Conservation (phyloP, 179 eudicot species). For the Spergularia azorica region DNA sequence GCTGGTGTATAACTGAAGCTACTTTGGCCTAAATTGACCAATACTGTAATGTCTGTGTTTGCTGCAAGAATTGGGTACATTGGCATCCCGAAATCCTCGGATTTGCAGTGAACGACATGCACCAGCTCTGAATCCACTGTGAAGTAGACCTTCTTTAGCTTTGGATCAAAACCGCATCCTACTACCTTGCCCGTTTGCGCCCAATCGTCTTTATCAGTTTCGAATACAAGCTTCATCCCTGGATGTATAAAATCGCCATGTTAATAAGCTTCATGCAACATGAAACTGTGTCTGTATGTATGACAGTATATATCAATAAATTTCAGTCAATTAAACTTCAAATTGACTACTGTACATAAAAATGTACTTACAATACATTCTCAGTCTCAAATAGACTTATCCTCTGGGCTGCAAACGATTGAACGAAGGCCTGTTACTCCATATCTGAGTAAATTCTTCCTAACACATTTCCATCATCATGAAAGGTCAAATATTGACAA, state of each 20-base stretch:
- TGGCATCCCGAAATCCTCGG: constrained; percentile 67
- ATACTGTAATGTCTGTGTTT: constrained; percentile 42
- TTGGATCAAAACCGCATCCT: constrained; percentile 84
- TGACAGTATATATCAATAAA: too few relatives aligned
- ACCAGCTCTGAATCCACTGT: constrained; percentile 68
- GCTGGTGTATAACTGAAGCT: constrained; percentile 59
- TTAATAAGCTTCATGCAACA: too few relatives aligned
- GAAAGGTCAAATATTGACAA: too few relatives aligned
- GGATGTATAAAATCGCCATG: not conserved
- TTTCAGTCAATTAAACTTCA: too few relatives aligned
- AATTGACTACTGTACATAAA: too few relatives aligned
- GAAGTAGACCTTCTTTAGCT: constrained; percentile 64
- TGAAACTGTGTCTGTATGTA: too few relatives aligned
- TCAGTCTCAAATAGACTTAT: too few relatives aligned
- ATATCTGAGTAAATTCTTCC: too few relatives aligned
- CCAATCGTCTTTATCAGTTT: constrained; percentile 64
- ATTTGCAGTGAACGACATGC: constrained; percentile 66
- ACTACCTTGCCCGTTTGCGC: constrained; percentile 49
- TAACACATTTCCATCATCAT: too few relatives aligned
- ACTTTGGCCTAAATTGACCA: constrained; percentile 80
- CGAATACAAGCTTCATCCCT: constrained; percentile 65
- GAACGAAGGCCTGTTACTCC: too few relatives aligned
- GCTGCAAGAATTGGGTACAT: constrained; percentile 77
- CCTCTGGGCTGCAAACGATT: too few relatives aligned
- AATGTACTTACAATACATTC: too few relatives aligned